Conservation (phyloP, 2,329 filamentous ascomycete species). For the Trichoderma gracile region DNA sequence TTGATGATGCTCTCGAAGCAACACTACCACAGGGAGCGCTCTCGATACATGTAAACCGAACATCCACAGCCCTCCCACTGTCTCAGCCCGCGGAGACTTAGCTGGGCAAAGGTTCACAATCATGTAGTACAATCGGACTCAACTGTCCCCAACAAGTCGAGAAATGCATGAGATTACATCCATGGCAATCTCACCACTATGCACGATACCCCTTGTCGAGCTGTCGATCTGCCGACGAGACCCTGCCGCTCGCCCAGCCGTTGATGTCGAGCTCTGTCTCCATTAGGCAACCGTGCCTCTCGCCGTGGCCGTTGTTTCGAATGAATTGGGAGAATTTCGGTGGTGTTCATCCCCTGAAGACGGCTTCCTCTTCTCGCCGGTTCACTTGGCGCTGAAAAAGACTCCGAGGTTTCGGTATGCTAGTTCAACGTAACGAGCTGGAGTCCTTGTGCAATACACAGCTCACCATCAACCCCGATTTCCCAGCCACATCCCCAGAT, state of each 20-base stretch:
- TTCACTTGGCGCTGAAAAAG: background rate
- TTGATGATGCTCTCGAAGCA: background rate
- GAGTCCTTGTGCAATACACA: background rate
- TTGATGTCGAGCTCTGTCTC: background rate
- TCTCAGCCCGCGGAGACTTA: background rate
- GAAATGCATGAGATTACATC: background rate
- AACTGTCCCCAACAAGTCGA: background rate
- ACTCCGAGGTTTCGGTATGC: background rate
- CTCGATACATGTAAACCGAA: too few species aligned
- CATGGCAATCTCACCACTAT: background rate
- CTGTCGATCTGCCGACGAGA: slow-evolving; percentile 17
- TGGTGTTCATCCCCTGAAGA: background rate
- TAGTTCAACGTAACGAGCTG: background rate
- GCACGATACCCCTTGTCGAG: slow-evolving; percentile 3
- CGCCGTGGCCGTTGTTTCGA: background rate
- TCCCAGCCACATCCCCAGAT: too few species aligned
- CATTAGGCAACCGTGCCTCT: background rate
- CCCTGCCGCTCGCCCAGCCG: slow-evolving; percentile 3
- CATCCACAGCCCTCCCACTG: background rate
- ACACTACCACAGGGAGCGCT: background rate
- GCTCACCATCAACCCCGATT: background rate
- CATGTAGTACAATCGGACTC: too few species aligned
- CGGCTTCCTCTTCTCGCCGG: background rate
- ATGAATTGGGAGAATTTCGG: background rate
- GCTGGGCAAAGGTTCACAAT: background rate